Percentiles rank a stretch among this genome's conserved stretches.
These are phyloP conservation scores for Angomonas ambiguus DNA, from an alignment of 208 protist species.

Conservation along the genomic window DNA sequence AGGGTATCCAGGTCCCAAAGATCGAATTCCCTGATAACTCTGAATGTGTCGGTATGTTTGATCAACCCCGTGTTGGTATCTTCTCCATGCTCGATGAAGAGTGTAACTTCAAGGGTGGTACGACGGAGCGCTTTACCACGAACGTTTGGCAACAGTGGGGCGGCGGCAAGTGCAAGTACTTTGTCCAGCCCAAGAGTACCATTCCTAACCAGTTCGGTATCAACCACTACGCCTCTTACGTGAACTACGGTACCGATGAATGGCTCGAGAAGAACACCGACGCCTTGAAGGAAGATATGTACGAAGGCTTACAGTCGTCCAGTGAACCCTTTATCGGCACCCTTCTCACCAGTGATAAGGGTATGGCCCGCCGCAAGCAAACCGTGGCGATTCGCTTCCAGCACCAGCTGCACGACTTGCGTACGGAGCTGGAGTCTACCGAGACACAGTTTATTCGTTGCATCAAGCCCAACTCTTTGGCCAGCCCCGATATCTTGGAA, in stretches of 20 bases:
- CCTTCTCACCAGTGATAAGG: slow-evolving; percentile 49
- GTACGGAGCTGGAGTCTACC: slow-evolving; percentile 74
- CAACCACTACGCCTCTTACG: slow-evolving; percentile 88
- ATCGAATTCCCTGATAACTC: slow-evolving; percentile 87
- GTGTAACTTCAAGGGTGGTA: slow-evolving; percentile 78
- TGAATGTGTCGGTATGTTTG: slow-evolving; percentile 84
- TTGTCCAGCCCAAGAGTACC: slow-evolving; percentile 81
- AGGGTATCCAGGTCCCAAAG: slow-evolving; percentile 76
- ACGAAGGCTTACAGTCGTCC: slow-evolving; percentile 40
- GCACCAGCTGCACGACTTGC: slow-evolving; percentile 66
- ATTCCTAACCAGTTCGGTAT: slow-evolving; percentile 86
- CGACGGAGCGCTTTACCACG: slow-evolving; percentile 58
- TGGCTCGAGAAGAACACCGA: slow-evolving; percentile 93
- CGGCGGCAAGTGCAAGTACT: slow-evolving; percentile 47
- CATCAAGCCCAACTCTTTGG: slow-evolving; percentile 90
- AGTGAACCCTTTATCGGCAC: slow-evolving; percentile 50
- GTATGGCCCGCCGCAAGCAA: slow-evolving; percentile 45
- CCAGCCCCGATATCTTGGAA: slow-evolving; percentile 54
- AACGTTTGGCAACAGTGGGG: slow-evolving; percentile 69
- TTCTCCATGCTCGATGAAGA: slow-evolving; percentile 91
- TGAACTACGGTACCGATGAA: slow-evolving; percentile 81
- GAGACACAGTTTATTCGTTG: slow-evolving; percentile 93
- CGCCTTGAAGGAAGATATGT: slow-evolving; percentile 80
- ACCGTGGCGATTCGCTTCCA: slow-evolving; percentile 84
- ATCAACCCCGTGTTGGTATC: slow-evolving; percentile 67